Evolutionary conservation across 768 basidiomycete genomes (phyloP).

Genomic region (Naematelia aurantialba): DNA sequence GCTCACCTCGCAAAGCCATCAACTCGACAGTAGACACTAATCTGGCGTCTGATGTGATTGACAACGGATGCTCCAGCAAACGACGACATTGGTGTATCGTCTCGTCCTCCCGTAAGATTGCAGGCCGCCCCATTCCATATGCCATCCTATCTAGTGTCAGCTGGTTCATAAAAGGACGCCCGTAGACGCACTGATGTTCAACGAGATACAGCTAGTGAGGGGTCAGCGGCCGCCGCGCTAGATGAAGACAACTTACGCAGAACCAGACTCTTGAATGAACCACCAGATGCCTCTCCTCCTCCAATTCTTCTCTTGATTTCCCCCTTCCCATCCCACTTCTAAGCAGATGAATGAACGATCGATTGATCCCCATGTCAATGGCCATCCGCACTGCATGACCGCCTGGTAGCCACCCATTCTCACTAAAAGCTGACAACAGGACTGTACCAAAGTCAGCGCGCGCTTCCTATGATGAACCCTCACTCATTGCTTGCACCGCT

Average conservation of each 20-base stretch:
- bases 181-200: conserved; percentile 75
- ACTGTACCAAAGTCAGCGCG: conserved; percentile 54
- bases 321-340: conserved; percentile 67
- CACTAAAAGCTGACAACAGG: conserved; percentile 88
- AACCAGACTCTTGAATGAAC: conserved; percentile 86
- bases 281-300: conserved; percentile 71
- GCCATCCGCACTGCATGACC: conserved; percentile 96
- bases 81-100: conserved; percentile 76
- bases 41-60: conserved; percentile 90
- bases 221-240: neutral
- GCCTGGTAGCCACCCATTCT: conserved; percentile 91
- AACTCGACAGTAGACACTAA: conserved; percentile 91
- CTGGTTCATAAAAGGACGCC: neutral
- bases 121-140: conserved; percentile 89
- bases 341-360: conserved; percentile 79
- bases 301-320: conserved; percentile 58
- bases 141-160: conserved; percentile 64
- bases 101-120: conserved; percentile 88
- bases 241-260: conserved; percentile 52
- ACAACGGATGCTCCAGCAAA: conserved; percentile 77
- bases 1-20: conserved; percentile 66
- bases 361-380: conserved; percentile 87
- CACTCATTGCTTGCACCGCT: conserved; percentile 90
- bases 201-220: conserved; percentile 65
- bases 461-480: conserved; percentile 45